A percentile compares a stretch with the other conserved stretches of the same genome.
Conservation (phyloP, 176 grass and related monocot genomes). For the Aegilops tauschii region DNA sequence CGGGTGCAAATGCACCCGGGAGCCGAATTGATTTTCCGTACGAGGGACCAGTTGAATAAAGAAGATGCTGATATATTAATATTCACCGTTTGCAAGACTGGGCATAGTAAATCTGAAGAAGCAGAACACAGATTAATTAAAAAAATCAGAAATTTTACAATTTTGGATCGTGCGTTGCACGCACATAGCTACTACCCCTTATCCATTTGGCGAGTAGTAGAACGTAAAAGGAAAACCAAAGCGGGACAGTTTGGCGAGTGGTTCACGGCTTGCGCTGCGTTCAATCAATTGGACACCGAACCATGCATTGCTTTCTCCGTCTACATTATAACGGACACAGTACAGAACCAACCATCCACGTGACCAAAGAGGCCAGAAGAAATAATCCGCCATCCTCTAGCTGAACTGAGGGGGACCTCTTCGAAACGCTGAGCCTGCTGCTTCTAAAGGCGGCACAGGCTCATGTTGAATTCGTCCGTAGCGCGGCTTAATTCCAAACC, state of each 20-base stretch:
- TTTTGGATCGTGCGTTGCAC: too few species aligned
- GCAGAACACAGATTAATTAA: too few species aligned
- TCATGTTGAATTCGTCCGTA: conserved; percentile 29
- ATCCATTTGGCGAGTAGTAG: too few species aligned
- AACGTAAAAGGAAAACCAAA: not conserved
- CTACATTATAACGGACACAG: not conserved
- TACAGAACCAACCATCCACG: not conserved
- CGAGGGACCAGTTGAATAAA: too few species aligned
- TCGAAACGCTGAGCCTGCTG: conserved; percentile 17
- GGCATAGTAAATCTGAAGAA: too few species aligned
- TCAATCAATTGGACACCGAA: not conserved
- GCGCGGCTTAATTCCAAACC: not conserved
- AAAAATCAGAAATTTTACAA: too few species aligned
- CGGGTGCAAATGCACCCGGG: too few species aligned
- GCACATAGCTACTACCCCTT: too few species aligned
- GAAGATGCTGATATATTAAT: too few species aligned
- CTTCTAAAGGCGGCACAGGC: conserved; percentile 4
- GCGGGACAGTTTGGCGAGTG: too few species aligned
- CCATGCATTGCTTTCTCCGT: not conserved
- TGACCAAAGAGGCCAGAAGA: not conserved
- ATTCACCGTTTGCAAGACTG: too few species aligned
- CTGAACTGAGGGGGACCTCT: conserved; percentile 22
- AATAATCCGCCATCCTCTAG: conserved; percentile 10
- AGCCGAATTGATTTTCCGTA: too few species aligned
- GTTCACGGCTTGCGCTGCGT: not conserved